These are phyloP conservation scores for Orbilia brochopaga DNA, from an alignment of 2,329 filamentous ascomycete genomes.

Conservation along the genomic window DNA sequence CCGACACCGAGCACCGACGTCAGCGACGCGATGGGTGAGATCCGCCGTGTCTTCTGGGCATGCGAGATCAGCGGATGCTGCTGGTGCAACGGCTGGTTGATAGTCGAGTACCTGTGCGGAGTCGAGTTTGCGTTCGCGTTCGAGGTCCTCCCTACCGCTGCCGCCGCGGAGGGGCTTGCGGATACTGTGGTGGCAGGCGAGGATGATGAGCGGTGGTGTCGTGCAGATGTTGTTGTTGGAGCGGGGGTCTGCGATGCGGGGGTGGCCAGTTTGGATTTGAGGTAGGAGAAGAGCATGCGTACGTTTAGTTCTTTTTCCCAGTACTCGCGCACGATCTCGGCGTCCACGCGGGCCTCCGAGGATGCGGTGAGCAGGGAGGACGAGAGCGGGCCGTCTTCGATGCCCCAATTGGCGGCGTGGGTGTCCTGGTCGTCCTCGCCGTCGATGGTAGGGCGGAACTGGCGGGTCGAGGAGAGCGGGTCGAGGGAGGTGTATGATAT, in stretches of 20 bases:
- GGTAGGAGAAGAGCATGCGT: slow-evolving; percentile 86
- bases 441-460: slow-evolving; percentile 55
- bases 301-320: slow-evolving; percentile 94
- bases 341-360: slow-evolving; percentile 55
- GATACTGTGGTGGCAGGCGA: slow-evolving; percentile 60
- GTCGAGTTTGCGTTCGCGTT: slow-evolving; percentile 42
- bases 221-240: slow-evolving; percentile 58
- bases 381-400: slow-evolving; percentile 63
- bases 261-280: slow-evolving; percentile 65
- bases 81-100: slow-evolving; percentile 63
- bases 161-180: slow-evolving; percentile 59
- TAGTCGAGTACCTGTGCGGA: slow-evolving; percentile 48
- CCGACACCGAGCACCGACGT: slow-evolving; percentile 46
- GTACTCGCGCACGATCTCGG: slow-evolving; percentile 69
- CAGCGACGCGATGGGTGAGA: slow-evolving; percentile 56
- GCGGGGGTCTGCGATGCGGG: slow-evolving; percentile 58
- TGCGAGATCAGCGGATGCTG: slow-evolving; percentile 57
- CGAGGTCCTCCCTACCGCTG: slow-evolving; percentile 61
- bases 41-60: slow-evolving; percentile 59
- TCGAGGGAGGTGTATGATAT: slow-evolving; percentile 36
- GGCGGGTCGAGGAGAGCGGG: slow-evolving; percentile 37
- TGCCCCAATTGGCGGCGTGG: slow-evolving; percentile 70
- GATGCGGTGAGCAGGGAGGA: slow-evolving; percentile 55
- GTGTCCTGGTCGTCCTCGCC: slow-evolving; percentile 56
- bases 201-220: slow-evolving; percentile 59